Evolutionary conservation across 257 asterid genomes (phyloP).

Genomic region (Salvia rosmarinus): DNA sequence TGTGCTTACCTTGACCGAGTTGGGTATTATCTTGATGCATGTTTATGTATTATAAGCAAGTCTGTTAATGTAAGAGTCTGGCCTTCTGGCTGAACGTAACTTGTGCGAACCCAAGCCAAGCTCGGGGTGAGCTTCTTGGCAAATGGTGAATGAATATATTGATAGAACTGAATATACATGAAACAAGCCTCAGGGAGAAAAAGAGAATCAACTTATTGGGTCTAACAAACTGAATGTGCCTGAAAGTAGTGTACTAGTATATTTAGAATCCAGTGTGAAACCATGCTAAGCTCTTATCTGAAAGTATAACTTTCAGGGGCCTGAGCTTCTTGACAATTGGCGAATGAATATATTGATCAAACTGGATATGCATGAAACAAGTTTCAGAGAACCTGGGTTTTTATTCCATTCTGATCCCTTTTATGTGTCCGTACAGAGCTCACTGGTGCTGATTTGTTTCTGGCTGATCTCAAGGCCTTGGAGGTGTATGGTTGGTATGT

Average conservation of each 20-base stretch:
- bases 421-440: slow-evolving; percentile 57
- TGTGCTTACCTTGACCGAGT: slow-evolving; percentile 7
- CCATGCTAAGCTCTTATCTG: background rate
- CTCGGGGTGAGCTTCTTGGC: too few relatives aligned
- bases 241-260: too few relatives aligned
- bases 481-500: slow-evolving; percentile 72
- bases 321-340: background rate
- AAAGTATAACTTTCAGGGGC: background rate
- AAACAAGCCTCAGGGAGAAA: too few relatives aligned
- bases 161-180: too few relatives aligned
- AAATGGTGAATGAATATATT: too few relatives aligned
- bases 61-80: background rate
- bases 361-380: background rate
- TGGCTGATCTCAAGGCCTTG: slow-evolving; percentile 84
- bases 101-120: background rate
- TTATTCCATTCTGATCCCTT: slow-evolving; percentile 23
- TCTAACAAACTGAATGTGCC: too few relatives aligned
- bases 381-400: background rate
- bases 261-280: too few relatives aligned
- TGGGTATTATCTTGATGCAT: background rate
- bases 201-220: too few relatives aligned
- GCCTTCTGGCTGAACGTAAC: background rate
- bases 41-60: background rate
- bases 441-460: slow-evolving; percentile 73
- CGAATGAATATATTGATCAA: background rate